Evolutionary conservation across 495 filamentous ascomycete species (phyloP), one percentile per base, ranked within the genome.

Genomic region (Margaritispora aquatica): DNA sequence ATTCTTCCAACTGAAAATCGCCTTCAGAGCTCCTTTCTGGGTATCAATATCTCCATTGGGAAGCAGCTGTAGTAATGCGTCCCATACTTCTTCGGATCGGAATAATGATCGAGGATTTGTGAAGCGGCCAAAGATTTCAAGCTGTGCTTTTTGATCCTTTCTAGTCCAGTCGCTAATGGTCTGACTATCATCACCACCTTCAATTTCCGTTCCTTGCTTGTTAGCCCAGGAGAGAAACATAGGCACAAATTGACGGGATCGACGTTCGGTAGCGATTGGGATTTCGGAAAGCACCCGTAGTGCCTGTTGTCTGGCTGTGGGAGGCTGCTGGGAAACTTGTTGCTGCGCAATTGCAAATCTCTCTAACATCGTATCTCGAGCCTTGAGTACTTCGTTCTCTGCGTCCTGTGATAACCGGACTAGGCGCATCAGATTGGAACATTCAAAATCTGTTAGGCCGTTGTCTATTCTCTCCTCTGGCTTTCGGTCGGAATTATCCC

Each of bases 21-120:
- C 90, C 66, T 90, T 92, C 31, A 99, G 79, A 2, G 90, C 83
- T 60, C 81, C 78, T 57, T 88, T 90, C 64, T 99, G 94, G 17
- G 96, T 79, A 58, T 96, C 92, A 24, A 86, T 79, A 68, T 97
- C 92, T 55, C 92, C 95, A 64, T 95, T 92, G 20, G 83, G 82
- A 27, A 97, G 74, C 31, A 96, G 79, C 38, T 79, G 75, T 10
- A 94, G 74, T 9, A 97, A 73, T 21, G 85, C 83, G 2, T 80
- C 73, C 64, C 91, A 89, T 2, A 96, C 94, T 46, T 90, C 86
- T 8, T 80, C 73, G 7, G 87, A 85, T 69, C 81, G 88, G 70
- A 82, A 97, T 7, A 99, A 74, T 10, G 88, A 88, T 63, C 78
- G 87, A 0, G 94, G 90, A 67, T 97, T 97, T 44, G 76, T 74